Conservation (phyloP, 805 yeast genomes). For the Cyberlindnera samutprakarnensis region DNA sequence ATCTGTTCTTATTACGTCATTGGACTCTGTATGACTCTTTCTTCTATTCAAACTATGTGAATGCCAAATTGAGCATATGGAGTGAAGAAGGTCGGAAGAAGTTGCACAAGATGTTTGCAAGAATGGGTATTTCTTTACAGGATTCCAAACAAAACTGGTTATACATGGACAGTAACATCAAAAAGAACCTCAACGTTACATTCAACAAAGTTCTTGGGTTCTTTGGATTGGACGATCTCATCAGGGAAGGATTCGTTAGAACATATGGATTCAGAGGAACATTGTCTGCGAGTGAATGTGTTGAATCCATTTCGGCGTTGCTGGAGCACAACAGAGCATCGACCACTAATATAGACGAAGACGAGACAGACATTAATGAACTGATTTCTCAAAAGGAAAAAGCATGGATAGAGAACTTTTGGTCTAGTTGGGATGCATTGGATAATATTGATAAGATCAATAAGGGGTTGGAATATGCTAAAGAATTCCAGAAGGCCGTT, state of each 20-base stretch:
- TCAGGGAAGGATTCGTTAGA: conserved; percentile 80
- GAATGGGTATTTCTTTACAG: conserved; percentile 88
- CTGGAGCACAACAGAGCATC: conserved; percentile 55
- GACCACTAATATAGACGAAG: conserved; percentile 5
- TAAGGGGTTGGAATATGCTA: conserved; percentile 81
- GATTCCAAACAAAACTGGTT: conserved; percentile 92
- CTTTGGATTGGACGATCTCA: conserved; percentile 77
- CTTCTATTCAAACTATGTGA: conserved; percentile 83
- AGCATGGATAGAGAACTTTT: conserved; percentile 68
- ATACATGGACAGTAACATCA: conserved; percentile 76
- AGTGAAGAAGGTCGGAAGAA: conserved; percentile 84
- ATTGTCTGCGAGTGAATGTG: conserved; percentile 87
- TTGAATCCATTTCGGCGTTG: conserved; percentile 79
- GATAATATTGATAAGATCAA: conserved; percentile 44
- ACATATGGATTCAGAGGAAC: conserved; percentile 84
- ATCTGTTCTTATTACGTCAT: conserved; percentile 79
- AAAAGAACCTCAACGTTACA: conserved; percentile 61
- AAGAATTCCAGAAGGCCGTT: conserved; percentile 69
- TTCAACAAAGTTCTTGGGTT: conserved; percentile 63
- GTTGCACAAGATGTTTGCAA: conserved; percentile 86
- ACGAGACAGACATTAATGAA: conserved; percentile 24
- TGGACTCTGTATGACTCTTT: conserved; percentile 92
- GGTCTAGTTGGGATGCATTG: conserved; percentile 62
- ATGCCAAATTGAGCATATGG: conserved; percentile 83
- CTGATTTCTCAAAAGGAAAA: conserved; percentile 40